Base-by-base conservation (phyloP, 257 asterid species). In the Fraxinus quadrangulata region DNA sequence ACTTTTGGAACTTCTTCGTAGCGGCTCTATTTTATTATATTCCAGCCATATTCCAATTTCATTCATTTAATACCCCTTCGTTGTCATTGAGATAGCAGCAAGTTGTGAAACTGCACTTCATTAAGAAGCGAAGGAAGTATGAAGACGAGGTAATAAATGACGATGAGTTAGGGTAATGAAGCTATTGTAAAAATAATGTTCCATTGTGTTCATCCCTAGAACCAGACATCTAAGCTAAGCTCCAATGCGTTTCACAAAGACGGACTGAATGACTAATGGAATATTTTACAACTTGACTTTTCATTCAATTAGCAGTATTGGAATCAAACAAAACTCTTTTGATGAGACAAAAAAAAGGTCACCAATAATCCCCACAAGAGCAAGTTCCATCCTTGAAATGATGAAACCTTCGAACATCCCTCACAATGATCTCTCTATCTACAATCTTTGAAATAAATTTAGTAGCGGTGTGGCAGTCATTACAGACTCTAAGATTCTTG, bases 321-420 rank as follows among this genome's bases (percentile, higher is more conserved):
- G 30, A 19, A 56, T 37, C 2, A 7, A 59, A 59, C 28, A 14
- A 7, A n/a, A 21, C 67, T 59, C 5, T 56, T 56, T 14, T 59
- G 67, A 59, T 6, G 67, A 31, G 31, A 39, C n/a, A 34, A 74
- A 6, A 74, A 6, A 45, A 73, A 31, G 54, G 59, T 88, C 90
- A 94, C 98, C 98, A 94, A 83, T 92, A 92, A 83, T 94, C 98
- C 72, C 96, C 88, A 85, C 98, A 94, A 0, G 97, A 92, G 81
- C 98, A 94, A 79, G 81, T 85, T 30, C 97, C 98, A 71, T 91
- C 79, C 77, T 77, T 88, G 88, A 94, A 94, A 76, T 94, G 97
- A 86, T 94, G 98, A 78, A 92, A 94, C 79, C 98, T 86, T 81
- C 93, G 81, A 1, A 90, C 91, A 70, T 94, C 98, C 89, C 98